Conservation (phyloP, 1,139 yeast species). For the Yamadazyma songkhlaensis region DNA sequence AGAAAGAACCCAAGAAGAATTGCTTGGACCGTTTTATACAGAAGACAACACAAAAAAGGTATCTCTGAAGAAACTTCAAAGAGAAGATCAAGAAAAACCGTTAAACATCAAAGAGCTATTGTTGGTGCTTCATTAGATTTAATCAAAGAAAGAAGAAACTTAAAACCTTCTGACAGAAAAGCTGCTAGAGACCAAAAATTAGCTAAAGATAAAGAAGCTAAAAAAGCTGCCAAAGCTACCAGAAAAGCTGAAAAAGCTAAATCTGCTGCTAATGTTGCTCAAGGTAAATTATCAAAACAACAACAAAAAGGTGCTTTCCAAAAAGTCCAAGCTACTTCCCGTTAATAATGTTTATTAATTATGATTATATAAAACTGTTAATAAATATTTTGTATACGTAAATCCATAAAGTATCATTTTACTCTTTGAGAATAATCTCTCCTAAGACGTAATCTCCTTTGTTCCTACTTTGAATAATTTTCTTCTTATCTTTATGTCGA, state of each 20-base stretch:
- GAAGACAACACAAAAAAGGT: slow-evolving; percentile 99
- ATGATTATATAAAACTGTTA: slow-evolving; percentile 10
- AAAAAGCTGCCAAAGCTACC: slow-evolving; percentile 89
- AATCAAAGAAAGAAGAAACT: slow-evolving; percentile 95
- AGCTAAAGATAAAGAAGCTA: slow-evolving; percentile 91
- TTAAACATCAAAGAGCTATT: slow-evolving; percentile 98
- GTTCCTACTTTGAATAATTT: slow-evolving; percentile 29
- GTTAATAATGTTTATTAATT: slow-evolving; percentile 48
- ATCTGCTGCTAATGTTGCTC: slow-evolving; percentile 71
- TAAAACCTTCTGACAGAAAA: slow-evolving; percentile 97
- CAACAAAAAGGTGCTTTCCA: slow-evolving; percentile 94
- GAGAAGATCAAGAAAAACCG: slow-evolving; percentile 97
- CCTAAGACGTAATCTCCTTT: slow-evolving; percentile 30
- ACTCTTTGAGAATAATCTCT: slow-evolving; percentile 23
- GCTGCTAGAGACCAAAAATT: slow-evolving; percentile 93
- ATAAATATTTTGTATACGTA: slow-evolving; percentile 14
- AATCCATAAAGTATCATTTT: slow-evolving; percentile 2
- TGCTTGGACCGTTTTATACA: slow-evolving; percentile 98
- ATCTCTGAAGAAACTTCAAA: slow-evolving; percentile 96
- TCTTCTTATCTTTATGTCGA: slow-evolving; percentile 14
- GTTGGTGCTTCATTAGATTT: slow-evolving; percentile 99
- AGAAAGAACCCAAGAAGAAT: slow-evolving; percentile 99
- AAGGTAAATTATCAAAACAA: slow-evolving; percentile 71
- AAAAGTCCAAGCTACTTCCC: slow-evolving; percentile 95
- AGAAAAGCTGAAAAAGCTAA: slow-evolving; percentile 95